phyloP scores from a whole-genome alignment of 164 flowering plant genomes.

The Annona squamosa region DNA sequence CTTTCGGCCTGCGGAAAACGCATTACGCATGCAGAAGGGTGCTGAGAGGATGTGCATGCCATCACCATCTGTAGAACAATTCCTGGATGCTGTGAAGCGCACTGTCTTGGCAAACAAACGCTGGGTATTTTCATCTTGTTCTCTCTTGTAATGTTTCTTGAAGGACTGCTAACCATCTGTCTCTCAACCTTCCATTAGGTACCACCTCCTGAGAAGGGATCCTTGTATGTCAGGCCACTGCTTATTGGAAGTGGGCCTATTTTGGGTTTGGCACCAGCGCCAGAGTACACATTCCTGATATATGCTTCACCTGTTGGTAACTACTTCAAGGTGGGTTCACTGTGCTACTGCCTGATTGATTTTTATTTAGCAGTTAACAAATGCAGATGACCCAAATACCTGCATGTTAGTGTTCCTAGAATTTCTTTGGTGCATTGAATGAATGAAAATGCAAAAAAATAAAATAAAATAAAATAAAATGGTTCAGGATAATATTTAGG shows the following conservation, averaged over 20 bases:
- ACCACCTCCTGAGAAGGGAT: slow-evolving; percentile 91
- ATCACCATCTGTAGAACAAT: slow-evolving; percentile 70
- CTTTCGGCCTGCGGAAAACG: slow-evolving; percentile 85
- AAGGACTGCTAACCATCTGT: neutral
- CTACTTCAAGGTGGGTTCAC: slow-evolving; percentile 63
- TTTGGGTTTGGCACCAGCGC: slow-evolving; percentile 73
- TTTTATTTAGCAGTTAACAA: neutral
- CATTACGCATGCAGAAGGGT: slow-evolving; percentile 60
- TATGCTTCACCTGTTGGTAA: slow-evolving; percentile 89
- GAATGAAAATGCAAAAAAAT: no score
- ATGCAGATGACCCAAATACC: neutral
- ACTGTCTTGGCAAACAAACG: slow-evolving; percentile 64
- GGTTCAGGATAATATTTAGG: no score
- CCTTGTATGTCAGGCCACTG: slow-evolving; percentile 76
- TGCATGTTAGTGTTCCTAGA: no score
- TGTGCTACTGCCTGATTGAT: neutral
- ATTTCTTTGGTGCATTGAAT: no score
- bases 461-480: no score
- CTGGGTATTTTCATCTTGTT: slow-evolving; percentile 47
- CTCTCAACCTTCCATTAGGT: slow-evolving; percentile 30
- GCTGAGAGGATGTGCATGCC: slow-evolving; percentile 95
- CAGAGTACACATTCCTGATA: slow-evolving; percentile 70
- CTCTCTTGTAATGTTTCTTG: neutral
- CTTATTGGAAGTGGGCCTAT: slow-evolving; percentile 79
- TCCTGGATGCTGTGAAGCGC: slow-evolving; percentile 70